These are phyloP conservation scores for Candida namnaoensis DNA, from an alignment of 805 yeast species.

Conservation along the genomic window DNA sequence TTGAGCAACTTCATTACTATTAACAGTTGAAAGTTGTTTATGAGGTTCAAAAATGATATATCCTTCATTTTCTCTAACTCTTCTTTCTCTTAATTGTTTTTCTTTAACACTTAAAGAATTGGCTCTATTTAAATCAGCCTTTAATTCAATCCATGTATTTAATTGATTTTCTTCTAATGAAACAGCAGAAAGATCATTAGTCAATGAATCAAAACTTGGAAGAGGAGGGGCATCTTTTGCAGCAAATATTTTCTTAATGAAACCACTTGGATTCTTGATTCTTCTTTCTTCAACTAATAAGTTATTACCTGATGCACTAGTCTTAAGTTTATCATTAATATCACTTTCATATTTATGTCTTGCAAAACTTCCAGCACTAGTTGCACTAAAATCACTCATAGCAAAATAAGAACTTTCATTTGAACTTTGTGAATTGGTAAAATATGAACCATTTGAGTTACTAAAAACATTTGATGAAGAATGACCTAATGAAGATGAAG, in stretches of 20 bases:
- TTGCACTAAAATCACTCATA: conserved; percentile 69
- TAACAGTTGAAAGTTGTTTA: conserved; percentile 31
- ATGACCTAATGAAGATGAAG: no score
- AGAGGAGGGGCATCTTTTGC: conserved; percentile 17
- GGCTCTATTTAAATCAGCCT: conserved; percentile 62
- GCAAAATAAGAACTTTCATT: conserved; percentile 30
- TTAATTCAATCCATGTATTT: conserved; percentile 43
- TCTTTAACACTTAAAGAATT: conserved; percentile 62
- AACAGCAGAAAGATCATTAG: conserved; percentile 10
- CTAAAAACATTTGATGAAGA: conserved; percentile 15
- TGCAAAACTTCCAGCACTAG: conserved; percentile 79
- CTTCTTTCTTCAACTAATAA: conserved; percentile 15
- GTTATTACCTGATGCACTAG: conserved; percentile 18
- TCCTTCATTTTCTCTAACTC: conserved; percentile 52
- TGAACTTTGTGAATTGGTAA: conserved; percentile 38
- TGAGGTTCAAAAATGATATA: conserved; percentile 59
- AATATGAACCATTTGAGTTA: conserved; percentile 34
- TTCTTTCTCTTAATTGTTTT: conserved; percentile 57
- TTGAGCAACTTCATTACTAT: conserved; percentile 36
- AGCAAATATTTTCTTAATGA: conserved; percentile 22
- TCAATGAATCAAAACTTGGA: conserved; percentile 14
- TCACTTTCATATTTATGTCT: conserved; percentile 53
- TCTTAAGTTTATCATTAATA: conserved; percentile 11
- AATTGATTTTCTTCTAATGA: conserved; percentile 28
- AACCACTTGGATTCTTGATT: conserved; percentile 14